Evolutionary conservation across 768 basidiomycete genomes (phyloP), one percentile per base, ranked within the genome.

Genomic region (Boletus sensibilis): DNA sequence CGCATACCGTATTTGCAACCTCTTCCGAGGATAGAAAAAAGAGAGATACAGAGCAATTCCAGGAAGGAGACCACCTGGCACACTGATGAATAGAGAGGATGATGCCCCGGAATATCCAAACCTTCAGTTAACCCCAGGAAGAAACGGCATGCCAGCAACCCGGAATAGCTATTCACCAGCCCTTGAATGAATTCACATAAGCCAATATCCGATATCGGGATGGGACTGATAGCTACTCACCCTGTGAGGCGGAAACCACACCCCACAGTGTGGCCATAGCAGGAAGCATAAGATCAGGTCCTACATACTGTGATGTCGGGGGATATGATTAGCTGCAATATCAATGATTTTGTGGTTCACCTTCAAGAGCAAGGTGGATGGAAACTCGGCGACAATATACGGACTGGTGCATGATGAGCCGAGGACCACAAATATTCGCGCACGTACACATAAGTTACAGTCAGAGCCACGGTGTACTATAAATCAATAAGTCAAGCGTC

Each of bases 241-340:
- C 86, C 76, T 89, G 87, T 34, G 82, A 72, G 6, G 83, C 76
- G 6, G 80, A 78, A 16, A 84, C 78, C 14, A 87, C 43, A 5
- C 88, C 88, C 88, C 88, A 89, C 2, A 82, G 64, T 0, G 79
- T 76, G 34, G 86, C 71, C 79, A 88, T 83, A 0, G 79, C 67
- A 0, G 88, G 87, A 63, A 87, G 76, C 44, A 81, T 71, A 54
- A 82, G 76, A 9, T 85, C 76, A 4, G 86, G 82, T 8, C 85
- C 80, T 41, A 78, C 61, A 50, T 56, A 55, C 67, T 78, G 64
- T 37, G 11, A 20, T n/a, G 5, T 38, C 4, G 23, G 33, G 33
- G 39, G 5, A 34, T 11, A 23, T 57, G 18, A 27, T 1, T 1
- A 38, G 33, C 20, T 13, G 9, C 2, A 27, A 43, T 14, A 34